Evolutionary conservation across 306 rosid species (phyloP).

Genomic region (Prosopis cineraria): DNA sequence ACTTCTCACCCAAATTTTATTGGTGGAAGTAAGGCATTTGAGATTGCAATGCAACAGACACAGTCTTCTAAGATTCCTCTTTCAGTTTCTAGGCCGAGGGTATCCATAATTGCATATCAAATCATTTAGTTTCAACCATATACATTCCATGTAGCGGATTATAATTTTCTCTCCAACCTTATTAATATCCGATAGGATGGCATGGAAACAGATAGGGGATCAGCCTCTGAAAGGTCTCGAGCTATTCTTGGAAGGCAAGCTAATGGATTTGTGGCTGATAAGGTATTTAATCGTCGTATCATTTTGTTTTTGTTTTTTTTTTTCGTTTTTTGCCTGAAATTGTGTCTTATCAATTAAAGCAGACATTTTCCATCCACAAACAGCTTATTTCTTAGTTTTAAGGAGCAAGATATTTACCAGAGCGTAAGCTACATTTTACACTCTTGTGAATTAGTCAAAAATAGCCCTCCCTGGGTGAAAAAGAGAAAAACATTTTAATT

Average conservation of each 20-base stretch:
- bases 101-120: conserved; percentile 20
- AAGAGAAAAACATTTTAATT: neutral
- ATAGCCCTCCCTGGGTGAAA: neutral
- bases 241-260: conserved; percentile 68
- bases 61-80: conserved; percentile 62
- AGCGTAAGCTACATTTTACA: neutral
- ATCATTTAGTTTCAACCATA: conserved; percentile 16
- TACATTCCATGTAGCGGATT: neutral
- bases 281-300: conserved; percentile 37
- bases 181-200: conserved; percentile 60
- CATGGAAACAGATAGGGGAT: conserved; percentile 70
- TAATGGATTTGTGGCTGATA: conserved; percentile 75
- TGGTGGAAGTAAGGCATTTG: conserved; percentile 93
- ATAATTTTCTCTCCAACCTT: neutral
- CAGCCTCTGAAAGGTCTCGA: conserved; percentile 65
- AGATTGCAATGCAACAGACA: conserved; percentile 68
- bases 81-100: conserved; percentile 70
- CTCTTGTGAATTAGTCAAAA: neutral
- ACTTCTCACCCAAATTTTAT: conserved; percentile 96
- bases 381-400: neutral
- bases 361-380: neutral
- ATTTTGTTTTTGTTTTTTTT: too few species aligned
- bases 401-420: neutral
- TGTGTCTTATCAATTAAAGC: conserved; percentile 18
- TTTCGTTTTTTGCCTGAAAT: neutral